Evolutionary conservation across 1,139 yeast species (phyloP).

Genomic region (Zygotorulaspora mrakii): DNA sequence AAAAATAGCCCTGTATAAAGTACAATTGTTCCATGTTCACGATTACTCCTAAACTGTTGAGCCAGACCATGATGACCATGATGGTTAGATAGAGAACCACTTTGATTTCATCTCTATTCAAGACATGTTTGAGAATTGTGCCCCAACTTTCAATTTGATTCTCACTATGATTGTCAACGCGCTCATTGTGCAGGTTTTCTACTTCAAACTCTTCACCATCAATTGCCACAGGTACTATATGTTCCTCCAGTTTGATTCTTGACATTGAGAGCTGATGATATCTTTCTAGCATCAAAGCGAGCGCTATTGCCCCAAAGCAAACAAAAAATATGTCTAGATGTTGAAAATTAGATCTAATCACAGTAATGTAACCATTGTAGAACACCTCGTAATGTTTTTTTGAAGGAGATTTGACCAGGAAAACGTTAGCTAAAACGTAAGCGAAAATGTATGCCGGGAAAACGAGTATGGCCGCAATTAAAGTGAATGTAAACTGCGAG

Average conservation of each 20-base stretch:
- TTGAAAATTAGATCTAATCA: slow-evolving; percentile 12
- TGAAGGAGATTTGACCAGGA: too few relatives aligned
- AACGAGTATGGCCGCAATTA: slow-evolving; percentile 16
- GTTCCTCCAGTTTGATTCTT: slow-evolving; percentile 13
- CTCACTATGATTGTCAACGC: slow-evolving; percentile 3
- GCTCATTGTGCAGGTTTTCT: slow-evolving; percentile 1
- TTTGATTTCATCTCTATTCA: slow-evolving; percentile 14
- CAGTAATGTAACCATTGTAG: slow-evolving; percentile 1
- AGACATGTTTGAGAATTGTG: slow-evolving; percentile 6
- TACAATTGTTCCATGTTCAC: slow-evolving; percentile 11
- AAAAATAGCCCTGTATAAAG: slow-evolving; percentile 14
- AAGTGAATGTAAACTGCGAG: slow-evolving; percentile 44
- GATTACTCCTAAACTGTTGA: slow-evolving; percentile 7
- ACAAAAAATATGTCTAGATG: slow-evolving; percentile 25
- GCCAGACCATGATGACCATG: slow-evolving; percentile 5
- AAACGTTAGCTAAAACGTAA: background rate
- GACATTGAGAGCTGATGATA: slow-evolving; percentile 19
- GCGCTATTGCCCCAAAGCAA: slow-evolving; percentile 25
- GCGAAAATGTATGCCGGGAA: background rate
- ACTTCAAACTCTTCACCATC: slow-evolving; percentile 8
- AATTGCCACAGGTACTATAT: slow-evolving; percentile 13
- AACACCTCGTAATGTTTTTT: slow-evolving; percentile 3
- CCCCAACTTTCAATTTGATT: slow-evolving; percentile 10
- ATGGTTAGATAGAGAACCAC: slow-evolving; percentile 6
- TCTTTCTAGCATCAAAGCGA: slow-evolving; percentile 21